Evolutionary conservation across 306 rosid species (phyloP), one percentile per base, ranked within the genome.

Genomic region (Hippophae gyantsensis): DNA sequence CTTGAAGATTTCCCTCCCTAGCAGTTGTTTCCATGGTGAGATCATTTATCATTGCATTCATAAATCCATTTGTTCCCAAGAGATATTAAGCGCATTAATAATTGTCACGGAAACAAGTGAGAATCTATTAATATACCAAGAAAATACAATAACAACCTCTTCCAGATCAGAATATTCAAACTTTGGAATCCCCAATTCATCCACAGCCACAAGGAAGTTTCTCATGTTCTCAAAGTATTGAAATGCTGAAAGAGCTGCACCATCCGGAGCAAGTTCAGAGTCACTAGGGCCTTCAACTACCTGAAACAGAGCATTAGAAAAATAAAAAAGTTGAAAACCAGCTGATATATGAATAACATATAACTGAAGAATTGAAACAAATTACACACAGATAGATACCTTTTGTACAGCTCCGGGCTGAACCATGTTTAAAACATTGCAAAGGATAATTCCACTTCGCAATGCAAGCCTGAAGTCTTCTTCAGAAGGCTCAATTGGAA

Each of bases 401-500:
- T 82, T 93, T 42, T 81, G 23, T 60, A 93, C 85, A 26, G 95
- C 76, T 66, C 85, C 87, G 6, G 97, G 89, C 64, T 82, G 80
- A 69, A 93, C 67, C 78, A 77, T 93, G 78, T 93, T 93, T 46
- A 93, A 75, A 65, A 76, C 95, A 75, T 73, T 82, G 68, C 99
- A 89, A 7, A 93, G 95, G 70, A 93, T 76, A 47, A 88, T 89
- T 32, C 99, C 99, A 50, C 90, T 86, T 6, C 89, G 85, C 75
- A 93, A 81, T 68, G 84, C 99, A 43, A 82, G 76, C 68, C 93
- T 79, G 66, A 93, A 93, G 13, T 80, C 79, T 76, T 82, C 90
- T 79, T 93, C 97, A n/a, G 97, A 84, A 51, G 99, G 97, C 74
- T 86, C 90, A 4, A 89, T 94, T 1, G 95, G 90, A 55, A 93